phyloP scores from a whole-genome alignment of 108 stramenopile species.

The Cyclotella baltica region DNA sequence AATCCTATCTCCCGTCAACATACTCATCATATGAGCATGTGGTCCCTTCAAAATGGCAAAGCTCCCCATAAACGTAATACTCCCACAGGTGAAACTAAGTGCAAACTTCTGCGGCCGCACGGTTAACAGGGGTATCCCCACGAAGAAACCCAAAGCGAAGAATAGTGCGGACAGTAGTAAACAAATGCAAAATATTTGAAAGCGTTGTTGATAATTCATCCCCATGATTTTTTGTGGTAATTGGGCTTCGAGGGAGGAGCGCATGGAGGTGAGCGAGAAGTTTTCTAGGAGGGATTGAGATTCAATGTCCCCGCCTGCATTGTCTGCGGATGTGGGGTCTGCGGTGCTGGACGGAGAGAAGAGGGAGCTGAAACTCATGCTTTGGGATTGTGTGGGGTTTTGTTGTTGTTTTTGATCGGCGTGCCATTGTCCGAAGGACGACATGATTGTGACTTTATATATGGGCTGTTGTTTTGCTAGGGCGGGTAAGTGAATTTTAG shows the following conservation, averaged over 20 bases:
- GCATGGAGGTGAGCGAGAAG: conserved; percentile 72
- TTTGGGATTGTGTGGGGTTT: conserved; percentile 1
- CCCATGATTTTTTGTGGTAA: conserved; percentile 89
- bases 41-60: conserved; percentile 92
- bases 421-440: conserved; percentile 85
- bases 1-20: conserved; percentile 77
- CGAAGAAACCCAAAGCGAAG: conserved; percentile 91
- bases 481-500: not conserved
- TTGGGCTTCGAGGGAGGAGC: conserved; percentile 80
- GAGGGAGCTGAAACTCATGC: conserved; percentile 34
- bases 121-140: conserved; percentile 89
- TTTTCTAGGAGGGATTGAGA: conserved; percentile 47
- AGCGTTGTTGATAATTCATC: conserved; percentile 92
- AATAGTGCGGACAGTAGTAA: conserved; percentile 85
- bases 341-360: conserved; percentile 30
- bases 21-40: conserved; percentile 73
- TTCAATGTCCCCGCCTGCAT: conserved; percentile 47
- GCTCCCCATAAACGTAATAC: conserved; percentile 89
- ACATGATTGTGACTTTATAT: conserved; percentile 16
- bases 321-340: not conserved
- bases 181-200: conserved; percentile 83
- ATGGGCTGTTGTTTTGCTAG: not conserved
- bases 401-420: conserved; percentile 72
- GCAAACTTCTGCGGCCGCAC: conserved; percentile 96
- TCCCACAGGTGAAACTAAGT: conserved; percentile 92